These are phyloP conservation scores for Trypanosomatidae sp. DNA, from an alignment of 208 protist genomes.

Conservation along the genomic window DNA sequence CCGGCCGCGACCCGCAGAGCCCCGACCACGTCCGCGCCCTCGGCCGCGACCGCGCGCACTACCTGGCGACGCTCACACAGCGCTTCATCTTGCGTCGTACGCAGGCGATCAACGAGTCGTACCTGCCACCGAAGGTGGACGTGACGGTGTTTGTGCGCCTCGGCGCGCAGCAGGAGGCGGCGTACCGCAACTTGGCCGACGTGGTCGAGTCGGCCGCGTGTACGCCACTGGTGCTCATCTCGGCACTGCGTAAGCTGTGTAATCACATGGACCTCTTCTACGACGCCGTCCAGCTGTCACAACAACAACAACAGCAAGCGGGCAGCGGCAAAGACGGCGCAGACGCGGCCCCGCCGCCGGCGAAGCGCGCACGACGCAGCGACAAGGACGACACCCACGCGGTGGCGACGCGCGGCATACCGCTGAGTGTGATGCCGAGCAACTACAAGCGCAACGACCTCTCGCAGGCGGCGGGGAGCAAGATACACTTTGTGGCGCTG, in stretches of 20 bases:
- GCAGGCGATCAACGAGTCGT: constrained; percentile 77
- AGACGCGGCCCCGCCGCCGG: neutral
- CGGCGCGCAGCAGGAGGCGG: constrained; percentile 25
- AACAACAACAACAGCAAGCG: constrained; percentile 6
- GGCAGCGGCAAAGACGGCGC: neutral
- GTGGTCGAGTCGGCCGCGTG: constrained; percentile 39
- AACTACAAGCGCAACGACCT: constrained; percentile 41
- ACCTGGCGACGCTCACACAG: constrained; percentile 67
- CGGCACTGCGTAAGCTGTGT: constrained; percentile 84
- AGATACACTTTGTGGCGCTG: constrained; percentile 72
- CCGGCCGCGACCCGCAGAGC: constrained; percentile 46
- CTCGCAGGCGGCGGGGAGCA: constrained; percentile 36
- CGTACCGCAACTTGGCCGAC: constrained; percentile 55
- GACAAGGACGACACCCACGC: neutral
- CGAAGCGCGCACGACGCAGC: neutral
- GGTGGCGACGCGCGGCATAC: constrained; percentile 21
- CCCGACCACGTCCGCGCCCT: constrained; percentile 47
- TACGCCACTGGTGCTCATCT: constrained; percentile 74
- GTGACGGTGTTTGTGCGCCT: constrained; percentile 79
- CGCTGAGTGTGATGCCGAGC: constrained; percentile 43
- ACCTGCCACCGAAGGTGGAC: constrained; percentile 74
- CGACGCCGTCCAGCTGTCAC: constrained; percentile 48
- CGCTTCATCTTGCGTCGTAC: constrained; percentile 72
- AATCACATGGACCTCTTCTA: constrained; percentile 90
- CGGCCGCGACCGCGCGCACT: constrained; percentile 65